Conservation (phyloP, 2,329 filamentous ascomycete species). For the Colletotrichum filicis region DNA sequence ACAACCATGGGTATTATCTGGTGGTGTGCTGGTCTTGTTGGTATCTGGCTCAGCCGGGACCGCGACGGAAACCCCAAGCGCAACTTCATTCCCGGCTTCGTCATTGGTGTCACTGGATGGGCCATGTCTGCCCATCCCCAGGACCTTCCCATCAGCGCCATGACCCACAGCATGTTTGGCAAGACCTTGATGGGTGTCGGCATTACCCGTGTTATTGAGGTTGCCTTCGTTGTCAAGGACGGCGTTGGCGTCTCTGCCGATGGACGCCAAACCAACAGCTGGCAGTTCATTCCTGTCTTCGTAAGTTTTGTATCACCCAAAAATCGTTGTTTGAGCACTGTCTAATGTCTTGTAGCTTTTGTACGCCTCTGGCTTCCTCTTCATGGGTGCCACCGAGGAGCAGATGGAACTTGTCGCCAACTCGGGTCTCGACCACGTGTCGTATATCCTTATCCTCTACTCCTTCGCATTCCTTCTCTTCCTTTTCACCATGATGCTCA, state of each 20-base stretch:
- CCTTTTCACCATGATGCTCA: slow-evolving; percentile 88
- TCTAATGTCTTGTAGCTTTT: slow-evolving; percentile 71
- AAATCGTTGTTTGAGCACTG: not conserved
- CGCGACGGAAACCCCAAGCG: slow-evolving; percentile 87
- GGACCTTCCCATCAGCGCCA: slow-evolving; percentile 82
- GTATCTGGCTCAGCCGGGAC: slow-evolving; percentile 90
- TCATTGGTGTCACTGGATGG: slow-evolving; percentile 93
- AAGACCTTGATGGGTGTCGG: slow-evolving; percentile 96
- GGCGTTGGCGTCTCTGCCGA: slow-evolving; percentile 72
- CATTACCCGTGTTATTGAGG: slow-evolving; percentile 85
- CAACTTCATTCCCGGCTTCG: slow-evolving; percentile 92
- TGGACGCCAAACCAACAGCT: slow-evolving; percentile 74
- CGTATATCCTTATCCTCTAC: slow-evolving; percentile 92
- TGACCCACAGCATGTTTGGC: slow-evolving; percentile 90
- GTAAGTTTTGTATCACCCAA: slow-evolving; percentile 55
- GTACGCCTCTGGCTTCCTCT: slow-evolving; percentile 92
- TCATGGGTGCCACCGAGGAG: slow-evolving; percentile 97
- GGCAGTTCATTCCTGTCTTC: slow-evolving; percentile 65
- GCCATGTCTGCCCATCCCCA: slow-evolving; percentile 95
- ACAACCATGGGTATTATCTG: slow-evolving; percentile 99
- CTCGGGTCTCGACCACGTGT: slow-evolving; percentile 85
- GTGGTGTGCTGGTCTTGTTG: slow-evolving; percentile 94
- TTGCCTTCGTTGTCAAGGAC: slow-evolving; percentile 87
- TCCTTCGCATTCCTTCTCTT: slow-evolving; percentile 91
- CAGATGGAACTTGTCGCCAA: slow-evolving; percentile 84